Evolutionary conservation across 495 filamentous ascomycete species (phyloP), one percentile per base, ranked within the genome.

Genomic region (Penicillium coffeae): DNA sequence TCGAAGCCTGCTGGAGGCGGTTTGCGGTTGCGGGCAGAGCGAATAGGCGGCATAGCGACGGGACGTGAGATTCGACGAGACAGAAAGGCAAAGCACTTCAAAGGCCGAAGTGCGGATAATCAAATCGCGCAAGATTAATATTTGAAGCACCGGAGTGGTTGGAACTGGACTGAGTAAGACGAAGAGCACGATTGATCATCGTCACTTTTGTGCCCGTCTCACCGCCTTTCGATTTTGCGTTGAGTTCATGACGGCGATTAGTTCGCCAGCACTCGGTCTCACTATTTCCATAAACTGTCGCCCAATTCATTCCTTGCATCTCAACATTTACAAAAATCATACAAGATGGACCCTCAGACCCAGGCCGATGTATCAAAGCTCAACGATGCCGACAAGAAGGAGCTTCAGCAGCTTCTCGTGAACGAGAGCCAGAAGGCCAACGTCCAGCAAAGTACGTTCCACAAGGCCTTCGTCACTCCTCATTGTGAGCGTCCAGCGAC

Each of bases 1-100:
- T 87, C 85, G 78, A 97, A 99, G 63, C 93, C 93, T 14, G 86
- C 90, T 33, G 93, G 93, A 34, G 93, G 93, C 49, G 93, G 81
- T 74, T 96, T 97, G 64, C 87, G 84, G 66, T 84, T 87, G 52
- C 84, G 83, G 34, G 82, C 75, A 27, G 72, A 78, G 58, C 93
- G 84, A 47, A 95, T 82, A 5, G 91, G 85, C 46, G 93, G 92
- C 93, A 99, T 96, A 20, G 36, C 79, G 43, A 55, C 30, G 21
- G 8, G 16, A 21, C 4, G 3, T 15, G 12, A 5, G 16, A 36
- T 47, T 27, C 18, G 21, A 1, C 12, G 7, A 27, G 21, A 33
- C 14, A 12, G 33, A 35, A 21, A 16, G 35, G 22, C 3, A 10
- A 16, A 34, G n/a, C 42, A 48, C 14, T 41, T 32, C 9, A 32